Evolutionary conservation across 2,329 filamentous ascomycete species (phyloP), one percentile per base, ranked within the genome.

Genomic region (Sclerotinia subarctica): DNA sequence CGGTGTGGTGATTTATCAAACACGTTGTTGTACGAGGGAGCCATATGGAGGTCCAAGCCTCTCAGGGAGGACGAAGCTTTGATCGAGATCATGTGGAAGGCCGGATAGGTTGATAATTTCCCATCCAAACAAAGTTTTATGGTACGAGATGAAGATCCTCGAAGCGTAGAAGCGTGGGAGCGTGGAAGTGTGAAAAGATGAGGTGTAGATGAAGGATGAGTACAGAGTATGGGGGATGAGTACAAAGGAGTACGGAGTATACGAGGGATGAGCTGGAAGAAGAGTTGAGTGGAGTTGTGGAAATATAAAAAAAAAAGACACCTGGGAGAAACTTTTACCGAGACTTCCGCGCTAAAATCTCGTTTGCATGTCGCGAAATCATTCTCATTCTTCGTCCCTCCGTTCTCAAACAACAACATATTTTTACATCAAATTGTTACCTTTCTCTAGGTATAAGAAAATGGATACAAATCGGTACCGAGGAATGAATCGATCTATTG

Each of bases 351-450:
- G 29, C 58, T 51, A 62, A 11, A 2, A 38, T 49, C 58, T 62
- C 58, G 44, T 62, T 60, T 62, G 59, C n/a, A 15, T 32, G 21
- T 62, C 44, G 58, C 26, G 24, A 59, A 59, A 59, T 29, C 42
- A 46, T 46, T 46, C 24, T 29, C 56, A 35, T 35, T 47, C 8
- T 60, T 60, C 35, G 29, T 32, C 21, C 26, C 44, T 49, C 24
- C 44, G 49, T 49, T 24, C 2, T 60, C 58, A 35, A 35, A 51
- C 46, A 62, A 62, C 29, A 38, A 13, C 17, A 19, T 19, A 51
- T 51, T 35, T 57, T 57, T 19, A 35, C 26, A 62, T 35, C 58
- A 24, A 13, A 35, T 62, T 62, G 29, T 62, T 35, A 15, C 49
- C 26, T 62, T 62, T 24, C 15, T 46, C 15, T 19, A n/a, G n/a